Evolutionary conservation across 208 protist genomes (phyloP), one percentile per base, ranked within the genome.

Genomic region (Trichomonas vaginalis): DNA sequence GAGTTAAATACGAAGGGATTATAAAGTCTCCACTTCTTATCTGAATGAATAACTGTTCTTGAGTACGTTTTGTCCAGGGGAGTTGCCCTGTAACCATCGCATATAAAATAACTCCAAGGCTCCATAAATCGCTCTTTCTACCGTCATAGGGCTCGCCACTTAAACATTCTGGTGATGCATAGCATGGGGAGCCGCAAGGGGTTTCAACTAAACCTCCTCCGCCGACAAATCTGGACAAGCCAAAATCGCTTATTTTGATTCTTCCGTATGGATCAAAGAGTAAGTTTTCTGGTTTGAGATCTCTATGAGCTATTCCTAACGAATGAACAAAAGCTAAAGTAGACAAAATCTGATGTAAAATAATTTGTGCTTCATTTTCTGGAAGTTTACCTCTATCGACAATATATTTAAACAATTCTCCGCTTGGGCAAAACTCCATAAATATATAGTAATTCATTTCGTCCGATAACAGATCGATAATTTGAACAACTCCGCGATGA

Each of bases 261-360:
- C 42, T 12, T 32, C 87, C 87, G 32, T 61, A 35, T 61, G 23
- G 42, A 39, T 95, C 87, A 37, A 95, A 95, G 9, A 95, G 32
- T 39, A 95, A 14, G 39, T 95, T 95, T 61, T 95, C 87, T 48
- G 87, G 87, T 95, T 95, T 95, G 42, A 95, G n/a, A 61, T 95
- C 87, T 95, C 87, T 95, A 32, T 95, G 47, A 8, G 47, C 47
- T 48, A 95, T 45, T 56, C 47, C 87, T 21, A 95, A 14, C n/a
- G 42, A 62, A 39, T 95, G 87, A 45, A 95, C 32, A 23, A 47
- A 61, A 23, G 23, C 39, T 32, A 95, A 23, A 48, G 87, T 45
- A 32, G 1, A 9, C 37, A 95, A 45, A 27, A 95, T 42, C 40
- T 83, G 79, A 83, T 83, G 35, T 35, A 83, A 42, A 37, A 83